phyloP scores from a whole-genome alignment of 805 yeast genomes.

The Lachancea nothofagi region DNA sequence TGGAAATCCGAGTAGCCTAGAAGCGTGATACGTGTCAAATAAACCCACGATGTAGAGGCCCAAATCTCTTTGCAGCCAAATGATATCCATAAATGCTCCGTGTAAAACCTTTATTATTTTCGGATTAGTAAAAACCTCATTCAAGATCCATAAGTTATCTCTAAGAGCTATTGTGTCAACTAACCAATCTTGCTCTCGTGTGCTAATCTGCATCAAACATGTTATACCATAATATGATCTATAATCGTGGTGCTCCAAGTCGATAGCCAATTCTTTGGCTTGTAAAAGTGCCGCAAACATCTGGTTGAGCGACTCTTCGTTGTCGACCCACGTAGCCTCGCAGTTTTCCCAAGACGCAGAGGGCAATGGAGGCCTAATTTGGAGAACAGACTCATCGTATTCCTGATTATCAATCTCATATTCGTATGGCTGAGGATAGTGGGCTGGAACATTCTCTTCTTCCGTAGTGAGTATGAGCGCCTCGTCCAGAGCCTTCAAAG shows the following conservation, averaged over 20 bases:
- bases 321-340: conserved; percentile 68
- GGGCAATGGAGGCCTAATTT: conserved; percentile 42
- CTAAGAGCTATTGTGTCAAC: conserved; percentile 79
- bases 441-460: conserved; percentile 44
- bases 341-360: conserved; percentile 61
- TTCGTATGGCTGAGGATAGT: conserved; percentile 76
- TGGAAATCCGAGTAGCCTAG: conserved; percentile 72
- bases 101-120: conserved; percentile 80
- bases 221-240: conserved; percentile 87
- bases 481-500: conserved; percentile 51
- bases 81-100: conserved; percentile 95
- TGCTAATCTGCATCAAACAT: conserved; percentile 88
- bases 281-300: conserved; percentile 51
- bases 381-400: conserved; percentile 57
- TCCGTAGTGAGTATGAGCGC: conserved; percentile 37
- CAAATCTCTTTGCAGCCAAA: conserved; percentile 93
- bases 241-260: conserved; percentile 92
- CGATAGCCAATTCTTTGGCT: conserved; percentile 74
- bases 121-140: conserved; percentile 78
- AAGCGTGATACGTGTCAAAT: conserved; percentile 91
- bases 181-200: conserved; percentile 75
- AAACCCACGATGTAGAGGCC: conserved; percentile 85
- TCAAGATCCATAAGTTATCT: conserved; percentile 61
- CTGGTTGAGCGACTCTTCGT: conserved; percentile 41
- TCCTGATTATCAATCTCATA: conserved; percentile 64